These are phyloP conservation scores for Diaporthe ampelina DNA, from an alignment of 2,329 filamentous ascomycete species.

Conservation along the genomic window DNA sequence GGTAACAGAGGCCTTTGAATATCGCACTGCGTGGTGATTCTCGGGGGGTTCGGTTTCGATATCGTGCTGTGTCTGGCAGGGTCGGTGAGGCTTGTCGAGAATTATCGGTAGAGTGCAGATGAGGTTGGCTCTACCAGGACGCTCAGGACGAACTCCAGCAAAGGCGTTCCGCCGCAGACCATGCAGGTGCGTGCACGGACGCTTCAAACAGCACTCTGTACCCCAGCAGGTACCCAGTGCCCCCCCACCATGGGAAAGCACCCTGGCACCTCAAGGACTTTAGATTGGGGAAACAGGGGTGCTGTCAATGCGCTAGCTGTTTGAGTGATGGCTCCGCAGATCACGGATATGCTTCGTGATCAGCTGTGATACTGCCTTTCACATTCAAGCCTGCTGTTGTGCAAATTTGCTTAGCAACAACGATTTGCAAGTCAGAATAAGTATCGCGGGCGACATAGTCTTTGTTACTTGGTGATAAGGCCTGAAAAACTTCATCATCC, in stretches of 20 bases:
- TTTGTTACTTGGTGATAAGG: background rate
- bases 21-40: conserved; percentile 4
- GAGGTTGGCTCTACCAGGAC: conserved; percentile 32
- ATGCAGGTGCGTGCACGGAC: conserved; percentile 40
- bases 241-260: conserved; percentile 7
- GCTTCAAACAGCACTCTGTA: conserved; percentile 27
- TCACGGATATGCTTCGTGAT: background rate
- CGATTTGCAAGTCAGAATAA: background rate
- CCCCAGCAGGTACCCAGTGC: conserved; percentile 21
- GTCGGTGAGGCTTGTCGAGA: conserved; percentile 12
- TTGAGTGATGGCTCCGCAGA: conserved; percentile 17
- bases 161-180: conserved; percentile 39
- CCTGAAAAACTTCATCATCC: background rate
- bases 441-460: too few relatives aligned
- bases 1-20: background rate
- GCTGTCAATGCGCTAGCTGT: conserved; percentile 5
- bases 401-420: background rate
- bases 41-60: conserved; percentile 2
- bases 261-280: conserved; percentile 3
- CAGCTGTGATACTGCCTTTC: background rate
- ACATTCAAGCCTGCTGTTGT: background rate
- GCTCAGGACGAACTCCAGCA: conserved; percentile 38
- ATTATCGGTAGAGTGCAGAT: conserved; percentile 33
- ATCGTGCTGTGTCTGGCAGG: background rate
- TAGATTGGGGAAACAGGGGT: conserved; percentile 31